phyloP scores from a whole-genome alignment of 1,139 yeast species.

The Diutina ranongensis region DNA sequence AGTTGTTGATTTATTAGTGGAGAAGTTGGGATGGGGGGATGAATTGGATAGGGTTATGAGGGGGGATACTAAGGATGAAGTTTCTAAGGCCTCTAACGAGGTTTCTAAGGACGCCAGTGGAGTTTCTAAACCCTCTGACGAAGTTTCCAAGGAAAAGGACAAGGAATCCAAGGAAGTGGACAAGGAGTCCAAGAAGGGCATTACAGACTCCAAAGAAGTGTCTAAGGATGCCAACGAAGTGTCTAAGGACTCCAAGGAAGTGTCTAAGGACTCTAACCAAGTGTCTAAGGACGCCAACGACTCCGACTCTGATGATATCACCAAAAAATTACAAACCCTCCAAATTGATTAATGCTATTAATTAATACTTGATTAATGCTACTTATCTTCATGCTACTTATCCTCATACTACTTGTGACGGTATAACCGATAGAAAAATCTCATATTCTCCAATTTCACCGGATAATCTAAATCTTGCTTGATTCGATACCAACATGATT shows the following conservation, averaged over 20 bases:
- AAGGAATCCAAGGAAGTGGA: not conserved
- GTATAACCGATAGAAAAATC: slow-evolving; percentile 71
- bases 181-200: not conserved
- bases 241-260: too few relatives aligned
- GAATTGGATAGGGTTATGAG: slow-evolving; percentile 27
- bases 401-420: slow-evolving; percentile 38
- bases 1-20: slow-evolving; percentile 42
- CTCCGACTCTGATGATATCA: too few relatives aligned
- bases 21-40: slow-evolving; percentile 51
- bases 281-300: too few relatives aligned
- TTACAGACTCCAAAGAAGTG: too few relatives aligned
- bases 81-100: not conserved
- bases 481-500: slow-evolving; percentile 75
- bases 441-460: slow-evolving; percentile 74
- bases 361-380: too few relatives aligned
- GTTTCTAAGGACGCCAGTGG: slow-evolving; percentile 10
- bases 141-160: not conserved
- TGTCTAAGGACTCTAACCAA: too few relatives aligned
- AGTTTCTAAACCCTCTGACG: too few relatives aligned
- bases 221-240: too few relatives aligned
- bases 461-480: slow-evolving; percentile 43
- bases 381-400: too few relatives aligned
- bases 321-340: too few relatives aligned
- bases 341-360: too few relatives aligned
- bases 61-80: not conserved